These are phyloP conservation scores for Trametes elegans DNA, from an alignment of 768 basidiomycete genomes.

Conservation along the genomic window DNA sequence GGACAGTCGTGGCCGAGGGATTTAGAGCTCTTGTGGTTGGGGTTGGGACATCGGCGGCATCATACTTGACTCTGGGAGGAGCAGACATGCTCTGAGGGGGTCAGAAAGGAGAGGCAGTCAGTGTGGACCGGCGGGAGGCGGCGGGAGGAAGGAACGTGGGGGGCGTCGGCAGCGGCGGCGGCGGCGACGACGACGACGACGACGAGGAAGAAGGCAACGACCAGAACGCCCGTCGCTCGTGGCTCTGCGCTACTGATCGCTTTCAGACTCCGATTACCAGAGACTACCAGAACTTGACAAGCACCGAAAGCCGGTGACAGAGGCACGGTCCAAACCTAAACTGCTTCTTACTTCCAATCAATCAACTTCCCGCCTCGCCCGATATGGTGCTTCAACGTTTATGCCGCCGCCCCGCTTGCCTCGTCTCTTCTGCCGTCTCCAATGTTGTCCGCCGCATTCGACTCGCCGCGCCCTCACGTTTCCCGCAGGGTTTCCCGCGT, in stretches of 20 bases:
- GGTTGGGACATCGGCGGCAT: slow-evolving; percentile 60
- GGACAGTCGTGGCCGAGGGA: slow-evolving; percentile 54
- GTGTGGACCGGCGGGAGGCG: slow-evolving; percentile 1
- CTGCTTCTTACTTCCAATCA: slow-evolving; percentile 13
- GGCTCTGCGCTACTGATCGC: no score
- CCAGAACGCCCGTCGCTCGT: slow-evolving; percentile 13
- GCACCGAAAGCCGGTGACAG: not conserved
- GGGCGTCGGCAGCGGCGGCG: slow-evolving; percentile 16
- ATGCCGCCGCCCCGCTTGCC: not conserved
- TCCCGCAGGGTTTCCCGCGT: slow-evolving; percentile 7
- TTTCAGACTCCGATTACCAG: slow-evolving; percentile 14
- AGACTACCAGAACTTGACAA: not conserved
- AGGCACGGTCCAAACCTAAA: not conserved
- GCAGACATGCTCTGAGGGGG: slow-evolving; percentile 25
- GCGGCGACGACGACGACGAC: slow-evolving; percentile 22
- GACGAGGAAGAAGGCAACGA: slow-evolving; percentile 22
- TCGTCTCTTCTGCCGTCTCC: no score
- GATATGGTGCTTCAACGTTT: no score
- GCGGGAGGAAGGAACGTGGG: slow-evolving; percentile 19
- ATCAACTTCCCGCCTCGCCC: slow-evolving; percentile 8
- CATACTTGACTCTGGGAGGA: slow-evolving; percentile 20
- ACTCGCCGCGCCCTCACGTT: not conserved
- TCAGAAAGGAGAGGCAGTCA: slow-evolving; percentile 20
- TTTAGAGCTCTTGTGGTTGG: slow-evolving; percentile 41
- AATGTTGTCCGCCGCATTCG: slow-evolving; percentile 6